phyloP scores from a whole-genome alignment of 1,284 basidiomycete species.

The Ceratobasidium papillatum region DNA sequence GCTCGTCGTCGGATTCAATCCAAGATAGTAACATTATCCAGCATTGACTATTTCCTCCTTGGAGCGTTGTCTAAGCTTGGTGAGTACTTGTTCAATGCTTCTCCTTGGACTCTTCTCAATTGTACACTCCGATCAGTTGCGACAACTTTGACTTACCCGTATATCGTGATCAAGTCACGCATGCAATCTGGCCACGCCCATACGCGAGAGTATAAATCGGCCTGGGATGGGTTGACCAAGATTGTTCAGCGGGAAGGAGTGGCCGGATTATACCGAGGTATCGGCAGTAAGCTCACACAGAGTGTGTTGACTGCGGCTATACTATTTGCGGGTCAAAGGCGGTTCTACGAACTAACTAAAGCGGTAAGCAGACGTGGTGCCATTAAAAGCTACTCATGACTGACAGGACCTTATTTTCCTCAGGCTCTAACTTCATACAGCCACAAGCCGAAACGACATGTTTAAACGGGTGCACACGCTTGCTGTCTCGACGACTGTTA shows the following conservation, averaged over 20 bases:
- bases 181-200: slow-evolving; percentile 76
- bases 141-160: slow-evolving; percentile 78
- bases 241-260: slow-evolving; percentile 82
- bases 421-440: slow-evolving; percentile 11
- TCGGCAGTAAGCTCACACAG: slow-evolving; percentile 85
- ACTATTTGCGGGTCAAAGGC: slow-evolving; percentile 83
- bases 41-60: slow-evolving; percentile 89
- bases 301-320: slow-evolving; percentile 91
- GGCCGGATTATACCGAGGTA: slow-evolving; percentile 83
- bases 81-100: slow-evolving; percentile 52
- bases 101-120: slow-evolving; percentile 2
- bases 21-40: slow-evolving; percentile 62
- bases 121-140: slow-evolving; percentile 61
- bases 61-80: slow-evolving; percentile 88
- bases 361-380: slow-evolving; percentile 38
- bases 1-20: slow-evolving; percentile 59
- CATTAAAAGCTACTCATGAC: not conserved
- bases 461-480: not conserved
- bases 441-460: not conserved
- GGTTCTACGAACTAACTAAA: slow-evolving; percentile 56
- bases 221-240: slow-evolving; percentile 71
- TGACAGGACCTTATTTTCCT: not conserved
- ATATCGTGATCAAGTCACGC: slow-evolving; percentile 86
- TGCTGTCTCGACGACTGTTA: not conserved
- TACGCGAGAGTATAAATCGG: slow-evolving; percentile 73